Evolutionary conservation across 345 rosid species (phyloP).

Genomic region (Lepidium africanum): DNA sequence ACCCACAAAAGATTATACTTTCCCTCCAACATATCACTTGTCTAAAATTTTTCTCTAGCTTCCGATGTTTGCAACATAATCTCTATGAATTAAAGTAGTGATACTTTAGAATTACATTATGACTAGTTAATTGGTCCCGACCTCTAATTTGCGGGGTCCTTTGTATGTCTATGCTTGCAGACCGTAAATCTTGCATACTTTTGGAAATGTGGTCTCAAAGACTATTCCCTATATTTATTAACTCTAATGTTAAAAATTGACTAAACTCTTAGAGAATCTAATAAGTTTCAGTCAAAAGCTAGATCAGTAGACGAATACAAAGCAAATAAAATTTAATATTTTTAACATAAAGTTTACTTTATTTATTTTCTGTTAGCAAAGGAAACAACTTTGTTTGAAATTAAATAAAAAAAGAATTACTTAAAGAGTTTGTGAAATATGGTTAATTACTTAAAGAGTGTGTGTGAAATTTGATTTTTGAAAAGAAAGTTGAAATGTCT

Average conservation of each 20-base stretch:
- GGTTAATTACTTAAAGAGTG: too few species aligned
- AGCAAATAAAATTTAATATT: background rate
- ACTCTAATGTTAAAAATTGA: background rate
- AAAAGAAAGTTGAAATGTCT: too few species aligned
- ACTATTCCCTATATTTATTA: background rate
- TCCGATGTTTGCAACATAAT: background rate
- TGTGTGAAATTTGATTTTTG: too few species aligned
- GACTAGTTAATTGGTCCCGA: background rate
- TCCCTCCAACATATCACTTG: background rate
- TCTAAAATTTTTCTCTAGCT: background rate
- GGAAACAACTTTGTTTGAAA: too few species aligned
- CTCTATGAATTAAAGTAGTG: background rate
- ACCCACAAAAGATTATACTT: background rate
- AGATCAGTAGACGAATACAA: background rate
- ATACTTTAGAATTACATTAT: background rate
- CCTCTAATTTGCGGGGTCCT: background rate
- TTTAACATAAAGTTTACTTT: too few species aligned
- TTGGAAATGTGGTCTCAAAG: background rate
- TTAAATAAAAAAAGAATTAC: too few species aligned
- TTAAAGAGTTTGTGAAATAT: too few species aligned
- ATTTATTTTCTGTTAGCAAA: too few species aligned
- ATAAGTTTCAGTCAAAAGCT: background rate
- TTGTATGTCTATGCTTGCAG: background rate
- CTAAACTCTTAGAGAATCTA: background rate
- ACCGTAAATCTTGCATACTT: background rate